Evolutionary conservation across 73 alveolate genomes (phyloP), one percentile per base, ranked within the genome.

Genomic region (Paramecium primaurelia): DNA sequence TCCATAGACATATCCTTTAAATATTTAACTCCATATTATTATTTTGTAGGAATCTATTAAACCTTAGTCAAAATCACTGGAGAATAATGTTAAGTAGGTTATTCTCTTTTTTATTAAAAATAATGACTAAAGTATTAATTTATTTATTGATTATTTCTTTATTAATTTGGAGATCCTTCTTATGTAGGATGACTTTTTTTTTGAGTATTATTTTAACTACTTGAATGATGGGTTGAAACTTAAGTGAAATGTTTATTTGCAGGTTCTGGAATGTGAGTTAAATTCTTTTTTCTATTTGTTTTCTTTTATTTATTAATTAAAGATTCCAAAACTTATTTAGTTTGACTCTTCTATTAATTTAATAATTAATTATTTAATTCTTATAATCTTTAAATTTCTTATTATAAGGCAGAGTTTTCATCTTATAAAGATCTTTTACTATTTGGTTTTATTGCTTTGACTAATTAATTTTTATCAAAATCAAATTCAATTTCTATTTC

Each of bases 241-340:
- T 28, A 34, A 0, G 18, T 64, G 0, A 10, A 11, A 11, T 32
- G 51, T 10, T 64, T 64, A 34, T 64, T 64, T 28, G 84, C 18
- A 16, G 49, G 84, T 64, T 64, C 84, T 64, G 84, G 84, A 34
- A 64, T 64, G 9, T 64, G 84, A 14, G 84, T 64, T 64, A 64
- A 64, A 28, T 64, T 64, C 28, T 64, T 64, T 28, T 64, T 64
- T 32, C 49, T 28, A 10, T 28, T 32, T 34, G 42, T 10, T 14
- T 64, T 64, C 84, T 64, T 64, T 64, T 64, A 10, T 9, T 64
- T 64, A 12, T 64, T 64, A 4, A 64, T 64, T 64, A 64, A 26
- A 28, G 42, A 64, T 26, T 64, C 84, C 49, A 64, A 64, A 64
- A 64, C 49, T 32, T 64, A n/a, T 34, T 64, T 64, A 8, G 84